Percentiles rank a stretch among this genome's conserved stretches.
Conservation (phyloP, 495 filamentous ascomycete genomes). For the Lichina pygmaea region DNA sequence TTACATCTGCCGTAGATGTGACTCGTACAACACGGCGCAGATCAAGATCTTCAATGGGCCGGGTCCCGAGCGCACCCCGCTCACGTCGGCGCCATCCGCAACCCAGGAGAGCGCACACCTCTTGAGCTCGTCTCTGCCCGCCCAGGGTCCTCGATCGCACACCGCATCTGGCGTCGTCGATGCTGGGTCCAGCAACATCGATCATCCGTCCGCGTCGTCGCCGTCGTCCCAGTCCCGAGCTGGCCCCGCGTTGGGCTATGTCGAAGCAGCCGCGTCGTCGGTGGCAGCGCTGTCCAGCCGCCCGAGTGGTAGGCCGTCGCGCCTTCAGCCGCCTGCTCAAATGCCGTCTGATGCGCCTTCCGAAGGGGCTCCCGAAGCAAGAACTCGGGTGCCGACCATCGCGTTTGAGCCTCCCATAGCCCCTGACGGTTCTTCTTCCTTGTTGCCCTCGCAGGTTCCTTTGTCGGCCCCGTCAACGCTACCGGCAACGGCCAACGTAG, state of each 20-base stretch:
- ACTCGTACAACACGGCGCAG: constrained; percentile 65
- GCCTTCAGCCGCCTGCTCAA: too few relatives aligned
- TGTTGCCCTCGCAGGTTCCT: too few relatives aligned
- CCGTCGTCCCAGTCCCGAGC: not conserved
- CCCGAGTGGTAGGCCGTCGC: too few relatives aligned
- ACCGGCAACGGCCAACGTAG: not conserved
- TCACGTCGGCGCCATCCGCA: constrained; percentile 2
- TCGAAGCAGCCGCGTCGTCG: too few relatives aligned
- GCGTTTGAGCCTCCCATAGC: not conserved
- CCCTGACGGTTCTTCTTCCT: not conserved
- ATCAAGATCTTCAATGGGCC: constrained; percentile 28
- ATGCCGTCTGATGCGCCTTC: too few relatives aligned
- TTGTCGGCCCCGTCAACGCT: too few relatives aligned
- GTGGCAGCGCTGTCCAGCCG: too few relatives aligned
- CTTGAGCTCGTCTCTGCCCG: not conserved
- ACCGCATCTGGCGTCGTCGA: not conserved
- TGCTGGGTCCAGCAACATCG: not conserved
- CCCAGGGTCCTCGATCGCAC: not conserved
- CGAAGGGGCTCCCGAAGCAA: too few relatives aligned
- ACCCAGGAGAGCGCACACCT: not conserved
- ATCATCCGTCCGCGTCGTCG: not conserved
- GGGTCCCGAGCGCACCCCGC: constrained; percentile 8
- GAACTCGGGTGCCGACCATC: not conserved
- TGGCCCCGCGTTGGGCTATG: not conserved
- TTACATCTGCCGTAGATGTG: constrained; percentile 20